Base-by-base conservation (phyloP, 176 grass and related monocot species). In the Cenchrus fungigraminus region DNA sequence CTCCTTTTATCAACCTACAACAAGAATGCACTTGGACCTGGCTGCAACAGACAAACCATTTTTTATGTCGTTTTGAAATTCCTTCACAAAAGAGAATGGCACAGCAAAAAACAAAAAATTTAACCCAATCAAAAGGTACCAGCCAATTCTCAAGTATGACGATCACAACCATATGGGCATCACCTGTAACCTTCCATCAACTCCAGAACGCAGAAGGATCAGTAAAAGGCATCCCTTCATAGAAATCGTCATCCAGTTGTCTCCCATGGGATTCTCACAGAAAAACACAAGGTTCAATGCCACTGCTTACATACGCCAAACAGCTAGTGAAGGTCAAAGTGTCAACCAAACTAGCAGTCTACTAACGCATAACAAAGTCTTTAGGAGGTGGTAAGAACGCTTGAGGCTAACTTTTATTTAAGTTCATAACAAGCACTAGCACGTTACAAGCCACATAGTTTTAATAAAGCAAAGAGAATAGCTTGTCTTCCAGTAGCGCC, bases 401-500 rank as follows among this genome's bases (percentile, higher is more conserved):
- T 80, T 53, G 8, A 37, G 29, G 25, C 61, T 84, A 80, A 71
- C 29, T 56, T 83, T 87, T 84, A 87, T 87, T 91, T 84, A 87
- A 61, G 51, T 74, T 70, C 62, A 52, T 50, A 71, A 49, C 20
- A 52, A 20, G 74, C 58, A 67, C 62, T 72, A 84, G 79, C 80
- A 57, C 45, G 63, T 80, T 87, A 91, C 85, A 87, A 84, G 64
- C 84, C 74, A 87, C 8, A 12, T 22, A 77, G 31, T 72, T 81
- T 75, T 90, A 5, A 87, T 54, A 77, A 86, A 82, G 69, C 13
- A 0, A 87, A 69, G 76, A 56, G 29, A 84, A 71, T 66, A 70
- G 53, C 64, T 79, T 76, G 63, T 87, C 75, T 87, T 84, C 62
- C 25, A 3, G 54, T 9, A 46, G 62, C 6, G 52, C 49, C 22